Base-by-base conservation (phyloP, 2,329 filamentous ascomycete genomes). In the Phialemoniopsis sp. region DNA sequence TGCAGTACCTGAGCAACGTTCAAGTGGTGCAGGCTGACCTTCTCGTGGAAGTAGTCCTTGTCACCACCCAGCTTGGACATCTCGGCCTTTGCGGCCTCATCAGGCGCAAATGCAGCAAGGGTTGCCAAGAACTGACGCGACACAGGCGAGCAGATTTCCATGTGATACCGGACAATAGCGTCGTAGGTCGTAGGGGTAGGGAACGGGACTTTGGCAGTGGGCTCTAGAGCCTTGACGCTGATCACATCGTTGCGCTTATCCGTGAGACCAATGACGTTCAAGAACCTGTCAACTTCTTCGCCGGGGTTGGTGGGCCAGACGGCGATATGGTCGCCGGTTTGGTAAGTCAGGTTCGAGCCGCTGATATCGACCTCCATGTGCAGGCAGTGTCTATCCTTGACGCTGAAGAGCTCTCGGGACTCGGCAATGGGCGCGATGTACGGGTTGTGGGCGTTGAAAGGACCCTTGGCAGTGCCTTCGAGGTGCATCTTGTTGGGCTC, bases 401-500 rank as follows among this genome's bases (percentile, higher is more conserved):
- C 84, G 37, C 76, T 83, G 70, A 98, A 98, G 12, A 98, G 62
- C 67, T 98, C 93, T 50, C 75, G 75, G n/a, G 93, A 96, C 59
- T 94, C 87, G 56, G 76, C 77, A 53, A 98, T 94, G 21, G 91
- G 90, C 26, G 94, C 91, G 59, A 98, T 93, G 70, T 87, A 97
- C 16, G 93, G 93, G 68, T 95, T 95, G 73, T 97, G 90, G 37
- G 89, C 85, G 59, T 95, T 96, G 78, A 86, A 97, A 13, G 93
- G 93, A 12, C 90, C 90, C 64, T 87, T 93, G 52, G 85, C 76
- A 32, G 69, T 72, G 44, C 87, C 88, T 58, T 95, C 86, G 43
- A 97, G 85, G 58, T 98, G 93, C 72, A 89, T 87, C 73, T 90
- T 90, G 72, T 95, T 95, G 36, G 91, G 91, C 64, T 98, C 93